Conservation (phyloP, 73 alveolate species). For the Blepharisma stoltei region DNA sequence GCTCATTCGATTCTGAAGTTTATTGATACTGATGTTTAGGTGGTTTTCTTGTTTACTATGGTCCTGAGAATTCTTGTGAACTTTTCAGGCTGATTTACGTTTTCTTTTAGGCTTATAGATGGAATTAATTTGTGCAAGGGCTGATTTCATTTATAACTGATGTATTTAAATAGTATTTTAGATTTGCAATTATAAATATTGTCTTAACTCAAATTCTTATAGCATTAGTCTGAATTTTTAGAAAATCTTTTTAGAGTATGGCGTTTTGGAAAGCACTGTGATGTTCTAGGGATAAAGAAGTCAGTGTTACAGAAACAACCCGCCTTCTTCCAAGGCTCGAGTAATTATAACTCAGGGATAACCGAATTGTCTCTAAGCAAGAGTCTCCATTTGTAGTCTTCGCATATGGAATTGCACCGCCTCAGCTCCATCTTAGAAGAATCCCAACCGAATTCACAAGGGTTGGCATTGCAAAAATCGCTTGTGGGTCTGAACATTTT, state of each 20-base stretch:
- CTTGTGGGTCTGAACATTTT: constrained; percentile 20
- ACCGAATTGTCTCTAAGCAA: not conserved
- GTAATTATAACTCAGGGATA: constrained; percentile 5
- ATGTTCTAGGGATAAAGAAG: constrained; percentile 19
- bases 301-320: constrained; percentile 16
- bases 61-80: too few species aligned
- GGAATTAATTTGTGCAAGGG: too few species aligned
- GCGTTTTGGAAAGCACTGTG: not conserved
- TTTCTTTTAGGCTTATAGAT: too few species aligned
- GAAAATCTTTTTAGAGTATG: too few species aligned
- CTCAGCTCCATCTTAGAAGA: not conserved
- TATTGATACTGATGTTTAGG: too few species aligned
- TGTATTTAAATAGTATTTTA: too few species aligned
- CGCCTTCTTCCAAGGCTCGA: constrained; percentile 12
- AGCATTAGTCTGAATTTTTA: not conserved
- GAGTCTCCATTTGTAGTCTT: constrained; percentile 15
- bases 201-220: too few species aligned
- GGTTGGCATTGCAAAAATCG: constrained; percentile 1
- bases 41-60: too few species aligned
- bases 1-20: too few species aligned
- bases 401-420: not conserved
- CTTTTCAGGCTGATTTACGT: too few species aligned
- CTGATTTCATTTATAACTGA: too few species aligned
- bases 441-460: not conserved
- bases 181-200: too few species aligned